Base-by-base conservation (phyloP, 2,329 filamentous ascomycete species). In the Neofusicoccum sp. region DNA sequence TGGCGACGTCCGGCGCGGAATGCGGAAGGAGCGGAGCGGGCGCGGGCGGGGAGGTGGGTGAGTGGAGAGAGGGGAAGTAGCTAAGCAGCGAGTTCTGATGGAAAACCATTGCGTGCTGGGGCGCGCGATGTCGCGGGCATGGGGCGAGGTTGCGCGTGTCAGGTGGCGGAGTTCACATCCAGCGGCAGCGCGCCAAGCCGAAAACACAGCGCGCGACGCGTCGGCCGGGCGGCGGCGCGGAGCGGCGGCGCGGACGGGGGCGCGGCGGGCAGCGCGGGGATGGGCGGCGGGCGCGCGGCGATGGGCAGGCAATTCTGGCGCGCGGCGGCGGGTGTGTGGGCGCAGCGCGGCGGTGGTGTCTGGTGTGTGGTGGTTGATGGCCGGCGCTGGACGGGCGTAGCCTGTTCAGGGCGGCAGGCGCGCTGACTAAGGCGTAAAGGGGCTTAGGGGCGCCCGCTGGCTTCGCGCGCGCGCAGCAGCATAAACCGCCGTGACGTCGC, bases 101-200 rank as follows among this genome's bases (percentile, higher is more conserved):
- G 39, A 49, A 54, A 52, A 45, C 41, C 59, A 62, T 62, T 29
- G 59, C 41, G 29, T 39, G 8, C 4, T 2, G 8, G 45, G 1
- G 14, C 14, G 45, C 31, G 45, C 47, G 59, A 61, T 37, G 59
- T 28, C 11, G 16, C 5, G 39, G 37, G 48, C 48, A 44, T 45
- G 59, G 54, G 49, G 59, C 54, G 59, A 62, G 49, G 59, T 62
- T 52, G 59, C 37, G 58, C 36, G 59, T 62, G 59, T 62, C 59
- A 62, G 59, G 59, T 62, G 59, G 59, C 59, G 59, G 59, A 44
- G 59, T 61, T 52, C 47, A 52, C 48, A 54, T 39, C 36, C 36
- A n/a, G 29, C 37, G 49, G 47, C 29, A 36, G 48, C 45, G 45
- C 54, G 59, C 59, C 59, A 62, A 62, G 59, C 36, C 59, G 59